Base-by-base conservation (phyloP, 2,329 filamentous ascomycete genomes). In the Magnaporthiopsis poae region DNA sequence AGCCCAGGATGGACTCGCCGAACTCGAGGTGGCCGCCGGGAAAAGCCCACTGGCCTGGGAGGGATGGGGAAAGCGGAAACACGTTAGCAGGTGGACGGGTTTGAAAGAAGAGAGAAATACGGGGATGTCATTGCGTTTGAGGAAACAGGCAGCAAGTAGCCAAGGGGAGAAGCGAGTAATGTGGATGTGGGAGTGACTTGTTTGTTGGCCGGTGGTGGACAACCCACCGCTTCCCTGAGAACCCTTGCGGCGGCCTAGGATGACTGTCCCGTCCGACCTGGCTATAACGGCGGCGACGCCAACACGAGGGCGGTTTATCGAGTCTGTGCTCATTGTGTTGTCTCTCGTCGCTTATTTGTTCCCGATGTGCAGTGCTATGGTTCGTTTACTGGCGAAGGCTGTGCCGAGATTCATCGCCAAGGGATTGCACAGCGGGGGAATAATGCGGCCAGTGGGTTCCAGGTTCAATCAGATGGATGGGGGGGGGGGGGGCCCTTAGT, bases 21-120 rank as follows among this genome's bases (percentile, higher is more conserved):
- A 84, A 83, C 68, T 94, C 90, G 21, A 93, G 82, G 71, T 94
- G 90, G 0, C 90, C 91, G 29, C 90, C 90, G 0, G 90, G 90
- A 18, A 91, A 83, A 64, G 87, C 87, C 77, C 83, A 86, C 13
- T 68, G 69, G 2, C 68, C 70, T 75, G 61, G 1, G n/a, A 31
- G 18, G n/a, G 39, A 36, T 13, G 35, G 35, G 12, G 11, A 13
- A 33, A 52, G 8, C 31, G 7, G 39, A 65, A 33, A 21, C 39
- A 65, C 9, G 62, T 60, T 27, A 35, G 61, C 29, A 31, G 31
- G 39, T 65, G 18, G 5, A 12, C 33, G 33, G 33, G 33, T 35
- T 35, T 1, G 3, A 52, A 3, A 21, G 0, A 61, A 12, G 2
- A 36, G 35, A 36, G 35, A 1, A 11, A 36, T 4, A 11, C 12